Percentiles rank a stretch among this genome's conserved stretches.
phyloP scores from a whole-genome alignment of 306 rosid genomes.

The Casuarina cunninghamiana region DNA sequence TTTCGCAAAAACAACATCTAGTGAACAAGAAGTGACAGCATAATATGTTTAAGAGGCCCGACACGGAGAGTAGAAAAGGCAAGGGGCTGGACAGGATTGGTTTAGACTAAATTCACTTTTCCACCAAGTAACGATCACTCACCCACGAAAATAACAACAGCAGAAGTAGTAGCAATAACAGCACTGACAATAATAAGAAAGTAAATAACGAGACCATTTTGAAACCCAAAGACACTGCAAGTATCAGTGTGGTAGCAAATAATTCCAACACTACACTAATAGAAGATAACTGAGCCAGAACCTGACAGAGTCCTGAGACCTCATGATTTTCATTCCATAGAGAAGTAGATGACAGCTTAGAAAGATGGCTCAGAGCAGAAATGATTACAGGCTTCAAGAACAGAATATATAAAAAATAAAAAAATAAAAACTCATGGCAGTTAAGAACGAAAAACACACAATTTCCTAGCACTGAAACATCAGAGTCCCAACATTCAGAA shows the following conservation, averaged over 20 bases:
- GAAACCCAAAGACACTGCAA: neutral
- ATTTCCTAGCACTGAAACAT: neutral
- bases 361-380: neutral
- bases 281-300: neutral
- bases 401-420: neutral
- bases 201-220: neutral
- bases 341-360: neutral
- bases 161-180: no score
- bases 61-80: neutral
- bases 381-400: conserved; percentile 6
- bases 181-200: neutral
- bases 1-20: neutral
- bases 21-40: neutral
- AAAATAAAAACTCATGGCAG: neutral
- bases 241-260: neutral
- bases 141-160: neutral
- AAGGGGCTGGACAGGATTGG: neutral
- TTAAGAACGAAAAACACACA: neutral
- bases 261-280: neutral
- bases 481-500: conserved; percentile 14
- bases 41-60: neutral
- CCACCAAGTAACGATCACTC: neutral
- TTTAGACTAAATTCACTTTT: neutral
- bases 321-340: neutral
- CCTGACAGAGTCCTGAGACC: neutral